Evolutionary conservation across 2,329 filamentous ascomycete species (phyloP).

Genomic region (Fusarium denticulatum): DNA sequence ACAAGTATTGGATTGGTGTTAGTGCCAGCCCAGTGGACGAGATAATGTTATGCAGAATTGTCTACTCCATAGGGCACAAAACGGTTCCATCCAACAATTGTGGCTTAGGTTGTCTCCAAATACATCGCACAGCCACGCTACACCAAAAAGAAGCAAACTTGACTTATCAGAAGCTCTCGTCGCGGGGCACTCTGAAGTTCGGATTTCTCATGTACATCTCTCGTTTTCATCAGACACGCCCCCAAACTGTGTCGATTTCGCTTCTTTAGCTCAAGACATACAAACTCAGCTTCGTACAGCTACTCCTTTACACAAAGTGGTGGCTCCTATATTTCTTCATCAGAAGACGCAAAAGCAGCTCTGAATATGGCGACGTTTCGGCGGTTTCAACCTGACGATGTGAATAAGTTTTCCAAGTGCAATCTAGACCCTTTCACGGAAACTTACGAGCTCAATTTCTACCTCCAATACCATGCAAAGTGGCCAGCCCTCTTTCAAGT

Average conservation of each 20-base stretch:
- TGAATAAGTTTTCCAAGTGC: conserved; percentile 90
- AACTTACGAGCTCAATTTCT: conserved; percentile 95
- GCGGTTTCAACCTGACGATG: conserved; percentile 83
- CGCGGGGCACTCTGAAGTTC: conserved; percentile 10
- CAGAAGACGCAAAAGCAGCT: neutral
- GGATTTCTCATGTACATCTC: neutral
- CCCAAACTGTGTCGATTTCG: neutral
- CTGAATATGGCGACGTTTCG: conserved; percentile 69
- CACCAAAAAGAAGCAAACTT: conserved; percentile 5
- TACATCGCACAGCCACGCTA: conserved; percentile 22
- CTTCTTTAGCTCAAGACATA: neutral
- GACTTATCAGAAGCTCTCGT: neutral
- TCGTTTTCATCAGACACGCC: neutral
- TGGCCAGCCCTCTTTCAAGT: conserved; percentile 97
- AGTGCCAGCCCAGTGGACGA: neutral
- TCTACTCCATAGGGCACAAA: neutral
- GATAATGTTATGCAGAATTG: conserved; percentile 1
- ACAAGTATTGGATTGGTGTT: neutral
- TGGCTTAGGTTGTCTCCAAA: conserved; percentile 11
- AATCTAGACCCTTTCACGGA: conserved; percentile 98
- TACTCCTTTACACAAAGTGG: neutral
- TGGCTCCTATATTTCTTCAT: neutral
- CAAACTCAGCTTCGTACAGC: neutral
- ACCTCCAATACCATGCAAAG: conserved; percentile 93
- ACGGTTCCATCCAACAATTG: neutral